Conservation (phyloP, 1,284 basidiomycete species). For the Coniophora puteana region DNA sequence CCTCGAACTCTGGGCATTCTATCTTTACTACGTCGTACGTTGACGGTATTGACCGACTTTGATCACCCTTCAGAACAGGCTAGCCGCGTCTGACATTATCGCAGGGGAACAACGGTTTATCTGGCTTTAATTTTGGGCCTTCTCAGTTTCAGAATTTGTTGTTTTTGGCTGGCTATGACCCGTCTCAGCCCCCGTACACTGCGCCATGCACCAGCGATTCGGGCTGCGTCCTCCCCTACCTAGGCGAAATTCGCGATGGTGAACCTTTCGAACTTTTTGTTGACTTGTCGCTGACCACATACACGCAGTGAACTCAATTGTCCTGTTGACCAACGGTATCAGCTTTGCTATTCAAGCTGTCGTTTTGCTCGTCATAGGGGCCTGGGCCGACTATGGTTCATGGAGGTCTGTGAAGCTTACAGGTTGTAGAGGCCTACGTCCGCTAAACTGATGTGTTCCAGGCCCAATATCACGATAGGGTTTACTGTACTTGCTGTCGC, state of each 20-base stretch:
- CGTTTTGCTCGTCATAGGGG: constrained; percentile 60
- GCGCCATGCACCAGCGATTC: constrained; percentile 44
- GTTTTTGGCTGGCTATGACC: constrained; percentile 68
- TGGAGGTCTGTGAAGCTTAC: constrained; percentile 51
- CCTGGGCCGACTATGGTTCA: constrained; percentile 76
- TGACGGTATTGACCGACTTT: not conserved
- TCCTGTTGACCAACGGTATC: constrained; percentile 72
- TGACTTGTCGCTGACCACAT: not conserved
- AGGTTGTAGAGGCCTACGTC: not conserved
- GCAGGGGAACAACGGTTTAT: constrained; percentile 66
- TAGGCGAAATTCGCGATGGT: constrained; percentile 57
- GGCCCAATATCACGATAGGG: constrained; percentile 75
- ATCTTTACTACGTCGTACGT: constrained; percentile 61
- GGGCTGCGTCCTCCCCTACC: constrained; percentile 62
- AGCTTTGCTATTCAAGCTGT: constrained; percentile 71
- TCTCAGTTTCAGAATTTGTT: constrained; percentile 76
- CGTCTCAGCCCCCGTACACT: constrained; percentile 50
- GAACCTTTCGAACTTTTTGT: not conserved
- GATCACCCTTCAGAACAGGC: not conserved
- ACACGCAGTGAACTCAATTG: constrained; percentile 71
- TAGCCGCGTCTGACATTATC: not conserved
- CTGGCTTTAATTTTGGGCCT: constrained; percentile 74
- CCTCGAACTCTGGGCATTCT: constrained; percentile 66
- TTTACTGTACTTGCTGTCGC: constrained; percentile 68
- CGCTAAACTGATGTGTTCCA: constrained; percentile 21